Percentiles rank a stretch among this genome's conserved stretches.
These are phyloP conservation scores for Fusarium fujikuroi DNA, from an alignment of 2,329 filamentous ascomycete genomes.

Conservation along the genomic window DNA sequence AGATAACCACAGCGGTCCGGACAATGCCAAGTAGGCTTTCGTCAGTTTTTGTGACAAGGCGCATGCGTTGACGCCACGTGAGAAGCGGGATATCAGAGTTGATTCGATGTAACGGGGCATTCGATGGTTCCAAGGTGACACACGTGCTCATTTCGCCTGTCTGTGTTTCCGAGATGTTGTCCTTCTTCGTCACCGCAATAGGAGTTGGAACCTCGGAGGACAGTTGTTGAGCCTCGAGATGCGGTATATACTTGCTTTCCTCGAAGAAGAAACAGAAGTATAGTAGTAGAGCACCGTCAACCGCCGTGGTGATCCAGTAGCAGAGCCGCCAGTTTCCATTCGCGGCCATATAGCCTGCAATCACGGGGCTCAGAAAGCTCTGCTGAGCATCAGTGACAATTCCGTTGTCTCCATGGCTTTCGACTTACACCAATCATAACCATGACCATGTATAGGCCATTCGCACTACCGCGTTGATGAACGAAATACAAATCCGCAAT, in stretches of 20 bases:
- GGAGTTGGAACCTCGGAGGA: not conserved
- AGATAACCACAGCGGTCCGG: conserved; percentile 1
- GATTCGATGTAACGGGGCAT: not conserved
- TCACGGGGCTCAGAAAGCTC: conserved; percentile 43
- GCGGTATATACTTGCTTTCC: conserved; percentile 45
- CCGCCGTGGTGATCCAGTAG: conserved; percentile 38
- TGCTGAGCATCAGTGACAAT: not conserved
- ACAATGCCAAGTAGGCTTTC: conserved; percentile 18
- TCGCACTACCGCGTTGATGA: conserved; percentile 44
- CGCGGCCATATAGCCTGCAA: conserved; percentile 43
- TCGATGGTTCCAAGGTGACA: not conserved
- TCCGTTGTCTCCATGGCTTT: fast-evolving
- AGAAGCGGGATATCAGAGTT: conserved; percentile 9
- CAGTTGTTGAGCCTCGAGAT: not conserved
- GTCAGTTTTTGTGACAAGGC: conserved; percentile 27
- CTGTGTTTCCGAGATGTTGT: not conserved
- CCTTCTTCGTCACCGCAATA: not conserved
- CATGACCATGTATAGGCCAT: conserved; percentile 43
- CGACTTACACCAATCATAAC: conserved; percentile 42
- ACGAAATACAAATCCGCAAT: conserved; percentile 47
- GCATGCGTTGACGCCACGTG: conserved; percentile 9
- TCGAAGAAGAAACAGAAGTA: conserved; percentile 39
- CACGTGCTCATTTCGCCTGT: not conserved
- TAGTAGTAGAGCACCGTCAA: conserved; percentile 16
- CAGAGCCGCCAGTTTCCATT: conserved; percentile 41